phyloP scores from a whole-genome alignment of 768 basidiomycete genomes.

The Podaxis sp. region DNA sequence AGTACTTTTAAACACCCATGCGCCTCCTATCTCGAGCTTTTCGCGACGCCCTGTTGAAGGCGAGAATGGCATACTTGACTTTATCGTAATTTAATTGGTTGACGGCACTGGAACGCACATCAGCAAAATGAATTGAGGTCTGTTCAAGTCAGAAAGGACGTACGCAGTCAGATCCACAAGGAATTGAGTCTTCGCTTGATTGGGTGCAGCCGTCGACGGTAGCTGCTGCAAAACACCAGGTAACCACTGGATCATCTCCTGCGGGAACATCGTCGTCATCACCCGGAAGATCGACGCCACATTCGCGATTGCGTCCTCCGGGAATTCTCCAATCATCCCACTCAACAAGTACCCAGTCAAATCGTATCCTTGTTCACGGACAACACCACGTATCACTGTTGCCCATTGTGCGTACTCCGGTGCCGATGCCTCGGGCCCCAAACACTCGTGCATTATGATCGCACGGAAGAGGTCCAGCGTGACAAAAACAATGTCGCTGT shows the following conservation, averaged over 20 bases:
- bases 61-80: slow-evolving; percentile 76
- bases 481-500: slow-evolving; percentile 79
- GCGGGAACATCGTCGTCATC: slow-evolving; percentile 64
- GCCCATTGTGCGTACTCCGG: slow-evolving; percentile 57
- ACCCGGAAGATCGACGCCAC: slow-evolving; percentile 80
- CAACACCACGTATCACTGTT: slow-evolving; percentile 54
- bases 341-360: slow-evolving; percentile 68
- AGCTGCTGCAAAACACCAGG: slow-evolving; percentile 71
- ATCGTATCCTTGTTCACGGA: slow-evolving; percentile 72
- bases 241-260: slow-evolving; percentile 71
- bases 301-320: slow-evolving; percentile 74
- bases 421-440: slow-evolving; percentile 35
- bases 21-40: slow-evolving; percentile 69
- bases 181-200: slow-evolving; percentile 69
- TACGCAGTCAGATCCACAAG: slow-evolving; percentile 74
- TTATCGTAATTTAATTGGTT: slow-evolving; percentile 69
- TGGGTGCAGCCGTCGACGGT: slow-evolving; percentile 58
- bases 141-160: slow-evolving; percentile 28
- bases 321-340: slow-evolving; percentile 86
- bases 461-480: slow-evolving; percentile 78
- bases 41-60: slow-evolving; percentile 70
- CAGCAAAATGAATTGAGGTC: slow-evolving; percentile 15
- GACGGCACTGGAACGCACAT: slow-evolving; percentile 50
- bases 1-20: slow-evolving; percentile 34
- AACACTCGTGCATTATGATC: slow-evolving; percentile 74